Percentiles rank a stretch among this genome's conserved stretches.
phyloP scores from a whole-genome alignment of 257 asterid genomes.

The Gentiana straminea region DNA sequence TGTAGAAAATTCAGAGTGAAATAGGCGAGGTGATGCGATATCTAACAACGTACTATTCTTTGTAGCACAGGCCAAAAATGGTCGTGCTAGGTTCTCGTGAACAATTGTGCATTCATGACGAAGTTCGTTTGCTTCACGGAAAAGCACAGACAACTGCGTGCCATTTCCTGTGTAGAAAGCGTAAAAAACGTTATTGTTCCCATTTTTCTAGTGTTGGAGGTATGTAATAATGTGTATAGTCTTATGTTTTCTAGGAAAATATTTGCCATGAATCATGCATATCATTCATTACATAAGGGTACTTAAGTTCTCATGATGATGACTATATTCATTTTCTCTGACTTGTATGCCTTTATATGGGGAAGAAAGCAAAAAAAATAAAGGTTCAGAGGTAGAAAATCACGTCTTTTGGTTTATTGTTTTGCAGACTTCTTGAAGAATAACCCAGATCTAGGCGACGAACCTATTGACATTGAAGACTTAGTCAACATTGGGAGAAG shows the following conservation, averaged over 20 bases:
- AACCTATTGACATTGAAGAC: constrained; percentile 96
- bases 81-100: constrained; percentile 94
- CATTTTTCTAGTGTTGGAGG: constrained; percentile 82
- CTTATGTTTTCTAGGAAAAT: not conserved
- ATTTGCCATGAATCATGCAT: not conserved
- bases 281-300: not conserved
- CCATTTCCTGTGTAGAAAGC: constrained; percentile 70
- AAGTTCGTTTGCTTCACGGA: constrained; percentile 76
- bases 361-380: not conserved
- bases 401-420: not conserved
- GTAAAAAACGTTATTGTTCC: constrained; percentile 55
- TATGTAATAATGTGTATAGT: constrained; percentile 15
- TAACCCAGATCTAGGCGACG: constrained; percentile 76
- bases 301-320: not conserved
- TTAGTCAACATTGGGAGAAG: constrained; percentile 85
- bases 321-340: not conserved
- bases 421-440: constrained; percentile 50
- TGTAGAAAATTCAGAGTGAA: not conserved
- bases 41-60: constrained; percentile 2
- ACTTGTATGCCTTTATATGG: not conserved
- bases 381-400: not conserved
- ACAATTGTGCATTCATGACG: constrained; percentile 90
- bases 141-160: constrained; percentile 92
- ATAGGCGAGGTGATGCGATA: not conserved
- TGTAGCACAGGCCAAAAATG: constrained; percentile 86